A percentile compares a stretch with the other conserved stretches of the same genome.
phyloP scores from a whole-genome alignment of 2,329 filamentous ascomycete genomes.

The Cercospora sp. region DNA sequence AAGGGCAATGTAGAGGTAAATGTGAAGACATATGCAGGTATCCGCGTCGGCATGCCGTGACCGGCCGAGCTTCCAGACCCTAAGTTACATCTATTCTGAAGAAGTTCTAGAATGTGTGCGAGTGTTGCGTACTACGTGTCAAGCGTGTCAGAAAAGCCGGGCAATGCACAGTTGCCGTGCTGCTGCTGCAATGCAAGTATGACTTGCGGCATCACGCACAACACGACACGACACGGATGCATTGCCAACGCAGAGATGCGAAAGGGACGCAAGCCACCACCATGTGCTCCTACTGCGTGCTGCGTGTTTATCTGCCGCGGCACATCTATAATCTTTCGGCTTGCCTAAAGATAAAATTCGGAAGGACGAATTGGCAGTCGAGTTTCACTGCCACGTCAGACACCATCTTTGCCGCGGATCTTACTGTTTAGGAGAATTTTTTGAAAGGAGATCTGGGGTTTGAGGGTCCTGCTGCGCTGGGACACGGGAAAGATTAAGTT shows the following conservation, averaged over 20 bases:
- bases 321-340: background rate
- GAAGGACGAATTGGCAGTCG: background rate
- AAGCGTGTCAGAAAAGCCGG: background rate
- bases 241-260: background rate
- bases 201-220: background rate
- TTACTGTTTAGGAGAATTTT: background rate
- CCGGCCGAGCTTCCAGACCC: background rate
- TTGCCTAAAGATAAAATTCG: background rate
- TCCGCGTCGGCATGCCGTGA: background rate
- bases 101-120: background rate
- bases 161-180: no score
- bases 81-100: background rate
- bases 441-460: background rate
- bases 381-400: slow-evolving; percentile 6
- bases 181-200: slow-evolving; percentile 1
- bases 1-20: no score
- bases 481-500: background rate
- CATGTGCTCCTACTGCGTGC: background rate
- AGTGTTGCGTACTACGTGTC: background rate
- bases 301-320: background rate
- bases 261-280: background rate
- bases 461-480: background rate
- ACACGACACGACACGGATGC: background rate
- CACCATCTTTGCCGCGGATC: background rate
- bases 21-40: background rate